These are phyloP conservation scores for Cryphonectria japonica DNA, from an alignment of 2,329 filamentous ascomycete species.

Conservation along the genomic window DNA sequence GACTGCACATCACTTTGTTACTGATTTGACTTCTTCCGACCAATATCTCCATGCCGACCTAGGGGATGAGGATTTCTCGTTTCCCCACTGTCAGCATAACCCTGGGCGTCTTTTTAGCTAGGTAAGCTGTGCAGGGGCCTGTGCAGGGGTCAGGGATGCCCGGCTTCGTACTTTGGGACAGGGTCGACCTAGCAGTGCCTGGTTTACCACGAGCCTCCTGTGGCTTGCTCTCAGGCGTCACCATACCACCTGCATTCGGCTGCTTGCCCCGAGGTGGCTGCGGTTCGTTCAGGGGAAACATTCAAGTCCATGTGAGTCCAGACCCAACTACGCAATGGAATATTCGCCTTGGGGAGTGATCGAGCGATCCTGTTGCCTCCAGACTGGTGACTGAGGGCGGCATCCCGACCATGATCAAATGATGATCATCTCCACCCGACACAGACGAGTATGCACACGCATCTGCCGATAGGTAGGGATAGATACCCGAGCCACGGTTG, in stretches of 20 bases:
- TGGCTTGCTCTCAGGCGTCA: conserved; percentile 2
- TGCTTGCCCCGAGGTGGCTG: not conserved
- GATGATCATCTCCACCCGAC: not conserved
- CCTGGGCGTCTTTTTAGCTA: not conserved
- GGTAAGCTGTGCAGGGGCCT: not conserved
- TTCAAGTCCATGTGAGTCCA: not conserved
- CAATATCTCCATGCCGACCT: not conserved
- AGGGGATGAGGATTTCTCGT: not conserved
- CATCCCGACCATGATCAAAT: not conserved
- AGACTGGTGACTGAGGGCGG: not conserved
- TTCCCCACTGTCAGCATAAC: not conserved
- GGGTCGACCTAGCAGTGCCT: not conserved
- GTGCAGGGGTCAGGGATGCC: not conserved
- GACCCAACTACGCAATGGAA: not conserved
- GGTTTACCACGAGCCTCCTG: conserved; percentile 1
- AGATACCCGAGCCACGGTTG: not conserved
- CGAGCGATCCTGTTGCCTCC: not conserved
- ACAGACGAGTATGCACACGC: not conserved
- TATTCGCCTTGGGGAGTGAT: not conserved
- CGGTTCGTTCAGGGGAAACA: not conserved
- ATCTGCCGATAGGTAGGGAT: not conserved
- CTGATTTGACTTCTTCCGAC: not conserved
- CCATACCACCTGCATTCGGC: not conserved
- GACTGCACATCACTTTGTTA: not conserved
- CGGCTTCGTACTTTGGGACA: not conserved